Percentiles rank a stretch among this genome's conserved stretches.
These are phyloP conservation scores for Termitomyces sp. DNA, from an alignment of 768 basidiomycete species.

Conservation along the genomic window DNA sequence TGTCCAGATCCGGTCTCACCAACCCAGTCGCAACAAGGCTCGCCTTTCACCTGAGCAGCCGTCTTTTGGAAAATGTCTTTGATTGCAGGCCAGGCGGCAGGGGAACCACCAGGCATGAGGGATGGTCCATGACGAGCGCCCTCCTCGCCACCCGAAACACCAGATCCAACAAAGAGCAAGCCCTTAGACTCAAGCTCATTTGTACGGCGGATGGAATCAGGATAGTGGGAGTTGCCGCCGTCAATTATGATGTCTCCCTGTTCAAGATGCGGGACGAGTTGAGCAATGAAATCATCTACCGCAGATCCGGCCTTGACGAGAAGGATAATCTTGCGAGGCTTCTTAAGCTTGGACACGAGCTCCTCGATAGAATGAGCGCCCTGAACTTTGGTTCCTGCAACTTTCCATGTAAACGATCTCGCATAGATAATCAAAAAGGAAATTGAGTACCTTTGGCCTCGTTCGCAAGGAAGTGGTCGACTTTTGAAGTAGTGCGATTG, in stretches of 20 bases:
- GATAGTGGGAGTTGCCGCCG: slow-evolving; percentile 99
- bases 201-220: slow-evolving; percentile 93
- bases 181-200: slow-evolving; percentile 93
- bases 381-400: slow-evolving; percentile 84
- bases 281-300: slow-evolving; percentile 91
- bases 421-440: slow-evolving; percentile 13
- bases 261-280: slow-evolving; percentile 87
- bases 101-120: slow-evolving; percentile 97
- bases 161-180: slow-evolving; percentile 94
- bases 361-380: slow-evolving; percentile 94
- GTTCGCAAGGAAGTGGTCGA: slow-evolving; percentile 91
- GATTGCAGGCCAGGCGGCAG: slow-evolving; percentile 93
- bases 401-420: slow-evolving; percentile 6
- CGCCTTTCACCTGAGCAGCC: slow-evolving; percentile 89
- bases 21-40: slow-evolving; percentile 99
- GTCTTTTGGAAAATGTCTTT: slow-evolving; percentile 99
- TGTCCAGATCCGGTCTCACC: slow-evolving; percentile 93
- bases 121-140: slow-evolving; percentile 96
- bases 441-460: slow-evolving; percentile 89
- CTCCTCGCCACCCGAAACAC: slow-evolving; percentile 99
- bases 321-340: slow-evolving; percentile 93
- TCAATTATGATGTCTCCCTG: slow-evolving; percentile 98
- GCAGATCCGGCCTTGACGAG: slow-evolving; percentile 97
- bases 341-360: slow-evolving; percentile 88
- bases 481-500: slow-evolving; percentile 96